Evolutionary conservation across 331 rosid species (phyloP).

Genomic region (Rosa hybrid): DNA sequence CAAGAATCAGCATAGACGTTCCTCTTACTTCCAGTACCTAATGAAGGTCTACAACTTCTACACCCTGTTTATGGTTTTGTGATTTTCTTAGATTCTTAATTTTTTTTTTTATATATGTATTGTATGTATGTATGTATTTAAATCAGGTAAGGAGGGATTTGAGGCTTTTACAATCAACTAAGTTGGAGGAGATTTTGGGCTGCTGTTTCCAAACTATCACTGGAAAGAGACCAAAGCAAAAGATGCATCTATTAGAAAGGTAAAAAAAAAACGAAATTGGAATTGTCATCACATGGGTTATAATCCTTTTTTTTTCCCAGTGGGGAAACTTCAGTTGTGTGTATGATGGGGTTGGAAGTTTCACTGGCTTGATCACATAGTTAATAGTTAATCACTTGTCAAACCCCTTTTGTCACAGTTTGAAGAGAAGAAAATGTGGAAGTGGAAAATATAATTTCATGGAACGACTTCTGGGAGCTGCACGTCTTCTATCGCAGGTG

Average conservation of each 20-base stretch:
- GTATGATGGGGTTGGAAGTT: background rate
- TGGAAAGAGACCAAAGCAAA: conserved; percentile 73
- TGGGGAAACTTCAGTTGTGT: background rate
- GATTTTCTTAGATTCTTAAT: background rate
- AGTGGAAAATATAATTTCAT: conserved; percentile 59
- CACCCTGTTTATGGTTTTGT: background rate
- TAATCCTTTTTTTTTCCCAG: background rate
- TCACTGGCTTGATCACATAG: background rate
- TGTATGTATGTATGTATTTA: conserved; percentile 18
- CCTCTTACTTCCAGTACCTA: conserved; percentile 69
- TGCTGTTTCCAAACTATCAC: conserved; percentile 63
- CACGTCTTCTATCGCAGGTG: conserved; percentile 76
- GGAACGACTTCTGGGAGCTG: conserved; percentile 83
- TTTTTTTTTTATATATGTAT: background rate
- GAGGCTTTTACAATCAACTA: conserved; percentile 55
- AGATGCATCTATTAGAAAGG: conserved; percentile 77
- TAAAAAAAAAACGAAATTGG: conserved; percentile 8
- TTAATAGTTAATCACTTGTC: conserved; percentile 17
- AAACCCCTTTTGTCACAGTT: conserved; percentile 40
- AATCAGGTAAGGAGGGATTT: conserved; percentile 77
- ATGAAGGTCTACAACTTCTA: conserved; percentile 51
- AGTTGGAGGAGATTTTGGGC: conserved; percentile 64
- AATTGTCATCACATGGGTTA: background rate
- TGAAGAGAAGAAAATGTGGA: conserved; percentile 73
- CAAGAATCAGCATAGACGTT: conserved; percentile 89